Evolutionary conservation across 345 rosid species (phyloP).

Genomic region (Eucalyptus paniculata): DNA sequence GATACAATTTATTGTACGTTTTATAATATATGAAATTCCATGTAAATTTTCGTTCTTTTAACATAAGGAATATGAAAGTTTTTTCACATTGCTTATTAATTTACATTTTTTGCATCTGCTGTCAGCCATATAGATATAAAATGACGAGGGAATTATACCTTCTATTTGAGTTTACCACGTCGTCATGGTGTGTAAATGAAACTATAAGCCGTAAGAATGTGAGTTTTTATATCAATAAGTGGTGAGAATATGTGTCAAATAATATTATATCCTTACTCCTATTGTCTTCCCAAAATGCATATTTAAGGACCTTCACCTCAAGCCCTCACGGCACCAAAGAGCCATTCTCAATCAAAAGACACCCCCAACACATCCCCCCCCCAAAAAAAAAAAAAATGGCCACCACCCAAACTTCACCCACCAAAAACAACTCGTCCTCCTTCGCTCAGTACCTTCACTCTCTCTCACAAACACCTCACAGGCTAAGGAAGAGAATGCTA

Average conservation of each 20-base stretch:
- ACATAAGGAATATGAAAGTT: background rate
- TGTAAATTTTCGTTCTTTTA: background rate
- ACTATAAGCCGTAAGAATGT: background rate
- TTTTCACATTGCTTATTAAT: background rate
- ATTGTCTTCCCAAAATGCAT: slow-evolving; percentile 2
- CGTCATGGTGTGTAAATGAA: background rate
- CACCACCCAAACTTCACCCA: slow-evolving; percentile 12
- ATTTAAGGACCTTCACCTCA: slow-evolving; percentile 12
- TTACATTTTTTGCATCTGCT: rapidly evolving
- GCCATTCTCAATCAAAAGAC: slow-evolving; percentile 7
- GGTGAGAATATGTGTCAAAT: slow-evolving; percentile 9
- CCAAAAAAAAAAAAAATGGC: background rate
- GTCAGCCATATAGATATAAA: background rate
- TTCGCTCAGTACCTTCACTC: slow-evolving; percentile 38
- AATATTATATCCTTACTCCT: background rate
- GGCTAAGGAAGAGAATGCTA: slow-evolving; percentile 74
- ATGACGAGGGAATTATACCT: background rate
- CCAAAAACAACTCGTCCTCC: slow-evolving; percentile 5
- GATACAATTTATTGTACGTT: background rate
- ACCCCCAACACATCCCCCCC: no score
- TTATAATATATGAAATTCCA: background rate
- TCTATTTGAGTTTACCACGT: background rate
- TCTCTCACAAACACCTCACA: slow-evolving; percentile 74
- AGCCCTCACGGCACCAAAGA: background rate
- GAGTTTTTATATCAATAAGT: slow-evolving; percentile 3